These are phyloP conservation scores for Porphyrellus cyaneotinctus DNA, from an alignment of 768 basidiomycete genomes.

Conservation along the genomic window DNA sequence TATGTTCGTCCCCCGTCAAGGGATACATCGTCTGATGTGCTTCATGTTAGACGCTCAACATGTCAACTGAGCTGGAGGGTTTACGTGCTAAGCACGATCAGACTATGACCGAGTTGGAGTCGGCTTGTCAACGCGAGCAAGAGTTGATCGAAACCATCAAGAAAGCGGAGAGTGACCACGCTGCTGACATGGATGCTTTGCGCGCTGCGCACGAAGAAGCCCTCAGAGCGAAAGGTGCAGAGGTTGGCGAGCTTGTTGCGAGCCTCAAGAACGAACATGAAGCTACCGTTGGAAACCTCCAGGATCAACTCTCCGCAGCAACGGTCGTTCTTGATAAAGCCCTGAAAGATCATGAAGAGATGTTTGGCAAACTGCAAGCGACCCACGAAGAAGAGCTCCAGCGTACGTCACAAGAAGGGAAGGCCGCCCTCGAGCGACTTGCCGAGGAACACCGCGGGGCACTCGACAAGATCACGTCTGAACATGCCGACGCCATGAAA, in stretches of 20 bases:
- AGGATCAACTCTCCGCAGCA: slow-evolving; percentile 42
- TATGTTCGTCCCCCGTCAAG: slow-evolving; percentile 28
- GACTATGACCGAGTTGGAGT: slow-evolving; percentile 49
- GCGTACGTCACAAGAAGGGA: slow-evolving; percentile 52
- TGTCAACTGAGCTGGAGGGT: slow-evolving; percentile 82
- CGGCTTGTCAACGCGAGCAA: slow-evolving; percentile 53
- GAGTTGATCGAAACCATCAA: slow-evolving; percentile 50
- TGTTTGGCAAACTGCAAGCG: slow-evolving; percentile 52
- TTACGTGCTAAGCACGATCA: slow-evolving; percentile 60
- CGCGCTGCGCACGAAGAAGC: slow-evolving; percentile 42
- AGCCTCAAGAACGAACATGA: slow-evolving; percentile 51
- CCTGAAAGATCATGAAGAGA: slow-evolving; percentile 55
- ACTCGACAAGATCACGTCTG: slow-evolving; percentile 44
- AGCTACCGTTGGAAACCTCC: slow-evolving; percentile 35
- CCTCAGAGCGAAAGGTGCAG: slow-evolving; percentile 38
- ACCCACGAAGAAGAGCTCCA: slow-evolving; percentile 55
- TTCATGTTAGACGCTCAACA: slow-evolving; percentile 62
- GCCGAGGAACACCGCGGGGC: slow-evolving; percentile 52
- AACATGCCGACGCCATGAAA: slow-evolving; percentile 55
- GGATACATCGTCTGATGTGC: background rate
- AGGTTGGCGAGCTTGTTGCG: slow-evolving; percentile 40
- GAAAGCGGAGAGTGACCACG: slow-evolving; percentile 48
- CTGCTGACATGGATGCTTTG: slow-evolving; percentile 44
- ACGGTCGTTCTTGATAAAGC: slow-evolving; percentile 42
- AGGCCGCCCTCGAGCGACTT: slow-evolving; percentile 43